Conservation (phyloP, 2,329 filamentous ascomycete species). For the Teratosphaeria gauchensis region DNA sequence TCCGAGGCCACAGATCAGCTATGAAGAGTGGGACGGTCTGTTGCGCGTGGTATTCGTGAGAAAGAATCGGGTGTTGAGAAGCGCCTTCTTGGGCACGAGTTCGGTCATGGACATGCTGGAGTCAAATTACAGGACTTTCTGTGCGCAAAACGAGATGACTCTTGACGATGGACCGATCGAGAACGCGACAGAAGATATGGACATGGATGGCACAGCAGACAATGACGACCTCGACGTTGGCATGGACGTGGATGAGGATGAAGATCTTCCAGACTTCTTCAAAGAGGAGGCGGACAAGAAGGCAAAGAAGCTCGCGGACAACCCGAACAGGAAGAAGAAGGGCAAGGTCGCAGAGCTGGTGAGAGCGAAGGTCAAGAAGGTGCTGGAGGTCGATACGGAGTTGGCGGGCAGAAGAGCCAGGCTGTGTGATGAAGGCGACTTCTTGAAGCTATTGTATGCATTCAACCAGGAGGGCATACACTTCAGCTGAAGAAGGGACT, state of each 20-base stretch:
- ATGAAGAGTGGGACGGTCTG: slow-evolving; percentile 91
- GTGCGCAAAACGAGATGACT: slow-evolving; percentile 71
- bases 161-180: slow-evolving; percentile 56
- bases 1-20: slow-evolving; percentile 77
- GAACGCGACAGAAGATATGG: slow-evolving; percentile 32
- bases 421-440: slow-evolving; percentile 88
- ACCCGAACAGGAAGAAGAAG: slow-evolving; percentile 59
- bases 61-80: slow-evolving; percentile 83
- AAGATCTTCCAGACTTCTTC: slow-evolving; percentile 78
- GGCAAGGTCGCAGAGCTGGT: slow-evolving; percentile 73
- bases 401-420: slow-evolving; percentile 72
- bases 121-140: slow-evolving; percentile 82
- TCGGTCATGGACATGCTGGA: slow-evolving; percentile 77
- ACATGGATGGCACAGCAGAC: slow-evolving; percentile 30
- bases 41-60: slow-evolving; percentile 72
- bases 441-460: slow-evolving; percentile 67
- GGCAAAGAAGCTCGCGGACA: slow-evolving; percentile 44
- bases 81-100: slow-evolving; percentile 69
- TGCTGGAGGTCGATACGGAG: slow-evolving; percentile 70
- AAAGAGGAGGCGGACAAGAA: slow-evolving; percentile 50
- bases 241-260: slow-evolving; percentile 49
- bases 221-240: slow-evolving; percentile 37
- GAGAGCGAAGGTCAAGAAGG: slow-evolving; percentile 75
- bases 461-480: slow-evolving; percentile 93
- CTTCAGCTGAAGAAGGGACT: slow-evolving; percentile 40